A percentile compares a stretch with the other conserved stretches of the same genome.
Conservation (phyloP, 306 rosid species). For the Prunus salicina region DNA sequence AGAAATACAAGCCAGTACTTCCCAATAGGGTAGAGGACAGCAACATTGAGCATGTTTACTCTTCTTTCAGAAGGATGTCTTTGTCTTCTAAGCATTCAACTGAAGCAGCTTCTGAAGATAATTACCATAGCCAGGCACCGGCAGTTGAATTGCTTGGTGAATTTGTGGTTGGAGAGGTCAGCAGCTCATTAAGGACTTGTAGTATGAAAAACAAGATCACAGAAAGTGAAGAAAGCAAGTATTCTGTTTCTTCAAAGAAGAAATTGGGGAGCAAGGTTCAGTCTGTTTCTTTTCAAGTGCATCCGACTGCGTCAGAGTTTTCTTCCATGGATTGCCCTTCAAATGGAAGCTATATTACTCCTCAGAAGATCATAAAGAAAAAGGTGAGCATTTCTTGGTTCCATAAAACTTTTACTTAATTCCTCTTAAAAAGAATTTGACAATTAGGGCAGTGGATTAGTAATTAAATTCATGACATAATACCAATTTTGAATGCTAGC, state of each 20-base stretch:
- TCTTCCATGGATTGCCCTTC: conserved; percentile 22
- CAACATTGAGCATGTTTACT: conserved; percentile 1
- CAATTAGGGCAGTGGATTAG: too few species aligned
- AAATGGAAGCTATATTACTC: conserved; percentile 23
- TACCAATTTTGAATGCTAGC: neutral
- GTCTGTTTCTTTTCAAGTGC: conserved; percentile 19
- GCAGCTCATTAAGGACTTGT: conserved; percentile 15
- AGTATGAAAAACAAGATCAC: conserved; percentile 6
- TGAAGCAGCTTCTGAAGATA: conserved; percentile 12
- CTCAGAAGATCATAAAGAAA: conserved; percentile 24
- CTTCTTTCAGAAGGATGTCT: conserved; percentile 12
- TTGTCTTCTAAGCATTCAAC: conserved; percentile 16
- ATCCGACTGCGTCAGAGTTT: conserved; percentile 25
- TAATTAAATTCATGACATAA: neutral
- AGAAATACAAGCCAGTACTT: neutral
- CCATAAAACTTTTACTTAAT: neutral
- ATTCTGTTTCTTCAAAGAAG: conserved; percentile 20
- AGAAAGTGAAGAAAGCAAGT: conserved; percentile 31
- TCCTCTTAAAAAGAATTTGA: neutral
- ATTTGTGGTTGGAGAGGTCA: conserved; percentile 35
- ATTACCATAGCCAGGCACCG: conserved; percentile 24
- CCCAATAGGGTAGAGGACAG: neutral
- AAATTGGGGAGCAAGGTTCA: conserved; percentile 13
- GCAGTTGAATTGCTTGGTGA: conserved; percentile 39
- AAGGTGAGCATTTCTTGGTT: conserved; percentile 21